Evolutionary conservation across 306 rosid species (phyloP), one percentile per base, ranked within the genome.

Genomic region (Trichosanthes cucumerina): DNA sequence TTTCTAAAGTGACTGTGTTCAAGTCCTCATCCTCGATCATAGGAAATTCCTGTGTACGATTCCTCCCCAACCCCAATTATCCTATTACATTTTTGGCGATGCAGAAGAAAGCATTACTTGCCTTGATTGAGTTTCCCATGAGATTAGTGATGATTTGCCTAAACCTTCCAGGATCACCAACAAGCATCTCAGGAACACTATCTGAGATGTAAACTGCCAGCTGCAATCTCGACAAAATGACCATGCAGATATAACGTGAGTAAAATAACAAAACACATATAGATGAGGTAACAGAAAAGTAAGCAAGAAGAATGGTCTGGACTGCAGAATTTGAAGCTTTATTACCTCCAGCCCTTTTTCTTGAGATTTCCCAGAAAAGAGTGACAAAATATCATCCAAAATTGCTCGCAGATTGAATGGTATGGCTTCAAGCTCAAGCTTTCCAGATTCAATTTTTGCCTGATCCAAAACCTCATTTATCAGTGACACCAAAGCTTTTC

Each of bases 381-480:
- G 90, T 8, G 96, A 91, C 81, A 95, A 86, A 41, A 95, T 92
- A 82, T 92, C 97, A 86, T 95, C 99, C 82, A 95, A 86, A 86
- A 91, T 84, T 58, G 91, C 84, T 23, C 92, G 87, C 60, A 91
- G 85, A 82, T 95, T 89, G 84, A 95, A 95, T 60, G 82, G 84
- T 80, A 92, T 91, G 1, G 91, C 96, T 86, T 95, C 99, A 10
- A 95, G 97, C 86, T 95, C 97, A 78, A 95, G 91, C 90, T 91
- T 92, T 63, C 99, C 97, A 65, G 93, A 88, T 86, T 95, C 97
- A 79, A 95, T 95, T 88, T 95, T 95, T 64, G 99, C 99, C 82
- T 90, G 97, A 81, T 95, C 99, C 88, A 95, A 86, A 81, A 95
- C 93, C 89, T 88, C 99, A 70, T 95, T 95, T 82, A 95, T 90